Percentiles rank a stretch among this genome's conserved stretches.
Conservation (phyloP, 768 basidiomycete species). For the Amanita fuliginea region DNA sequence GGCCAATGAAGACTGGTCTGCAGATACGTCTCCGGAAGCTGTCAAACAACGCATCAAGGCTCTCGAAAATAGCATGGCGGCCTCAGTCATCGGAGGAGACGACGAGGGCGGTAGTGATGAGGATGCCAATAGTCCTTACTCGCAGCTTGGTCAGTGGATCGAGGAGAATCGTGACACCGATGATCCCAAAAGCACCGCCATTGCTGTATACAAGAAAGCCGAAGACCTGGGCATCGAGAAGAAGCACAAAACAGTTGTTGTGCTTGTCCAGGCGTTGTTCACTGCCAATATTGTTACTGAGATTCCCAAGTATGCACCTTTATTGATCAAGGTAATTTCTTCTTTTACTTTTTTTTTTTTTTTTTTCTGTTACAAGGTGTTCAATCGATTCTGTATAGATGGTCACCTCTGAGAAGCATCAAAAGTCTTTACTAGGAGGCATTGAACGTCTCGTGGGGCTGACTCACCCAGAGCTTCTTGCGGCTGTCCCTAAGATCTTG, state of each 20-base stretch:
- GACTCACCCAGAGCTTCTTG: constrained; percentile 56
- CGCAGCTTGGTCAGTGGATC: constrained; percentile 75
- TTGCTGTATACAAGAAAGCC: constrained; percentile 78
- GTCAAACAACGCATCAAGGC: constrained; percentile 74
- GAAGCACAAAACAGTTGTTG: constrained; percentile 84
- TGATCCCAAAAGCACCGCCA: constrained; percentile 38
- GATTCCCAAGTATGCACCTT: constrained; percentile 48
- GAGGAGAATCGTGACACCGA: constrained; percentile 52
- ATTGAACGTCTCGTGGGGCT: constrained; percentile 80
- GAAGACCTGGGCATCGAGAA: constrained; percentile 88
- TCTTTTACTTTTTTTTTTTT: too few relatives aligned
- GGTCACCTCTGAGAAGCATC: constrained; percentile 88
- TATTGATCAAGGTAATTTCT: constrained; percentile 66
- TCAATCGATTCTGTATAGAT: constrained; percentile 33
- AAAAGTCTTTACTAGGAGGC: constrained; percentile 90
- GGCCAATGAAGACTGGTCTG: constrained; percentile 77
- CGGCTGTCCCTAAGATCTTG: constrained; percentile 77
- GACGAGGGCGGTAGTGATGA: constrained; percentile 91
- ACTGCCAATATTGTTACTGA: constrained; percentile 58
- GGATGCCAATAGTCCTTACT: constrained; percentile 78
- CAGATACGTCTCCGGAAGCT: constrained; percentile 84
- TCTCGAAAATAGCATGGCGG: constrained; percentile 49
- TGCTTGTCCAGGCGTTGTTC: constrained; percentile 80
- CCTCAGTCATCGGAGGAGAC: constrained; percentile 42
- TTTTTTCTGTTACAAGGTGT: constrained; percentile 6